A percentile compares a stretch with the other conserved stretches of the same genome.
Conservation (phyloP, 177 flowering plant species). For the Vitis hybrid region DNA sequence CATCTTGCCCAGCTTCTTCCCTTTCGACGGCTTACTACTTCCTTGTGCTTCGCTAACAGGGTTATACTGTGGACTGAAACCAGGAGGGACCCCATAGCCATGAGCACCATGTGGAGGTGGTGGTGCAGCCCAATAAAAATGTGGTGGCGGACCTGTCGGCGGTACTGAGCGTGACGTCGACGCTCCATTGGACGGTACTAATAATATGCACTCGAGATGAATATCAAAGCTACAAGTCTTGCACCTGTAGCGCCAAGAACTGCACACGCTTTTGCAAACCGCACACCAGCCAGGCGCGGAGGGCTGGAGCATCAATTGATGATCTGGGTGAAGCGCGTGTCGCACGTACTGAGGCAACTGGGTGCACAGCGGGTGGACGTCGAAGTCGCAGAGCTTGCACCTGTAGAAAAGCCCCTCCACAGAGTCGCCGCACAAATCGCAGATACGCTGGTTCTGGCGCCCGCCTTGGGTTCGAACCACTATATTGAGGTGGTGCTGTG, state of each 20-base stretch:
- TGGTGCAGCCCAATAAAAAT: too few relatives aligned
- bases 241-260: not conserved
- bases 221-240: not conserved
- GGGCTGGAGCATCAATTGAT: not conserved
- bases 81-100: not conserved
- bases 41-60: not conserved
- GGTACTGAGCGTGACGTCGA: too few relatives aligned
- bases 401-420: constrained; percentile 19
- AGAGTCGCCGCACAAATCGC: constrained; percentile 13
- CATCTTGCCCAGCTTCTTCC: not conserved
- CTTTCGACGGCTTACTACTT: not conserved
- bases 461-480: not conserved
- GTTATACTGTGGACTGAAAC: not conserved
- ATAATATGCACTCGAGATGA: not conserved
- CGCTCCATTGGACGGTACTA: too few relatives aligned
- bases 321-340: not conserved
- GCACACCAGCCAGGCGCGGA: not conserved
- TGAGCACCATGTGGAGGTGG: too few relatives aligned
- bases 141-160: too few relatives aligned
- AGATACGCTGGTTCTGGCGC: not conserved
- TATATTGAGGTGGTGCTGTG: too few relatives aligned
- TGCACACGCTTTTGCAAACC: not conserved
- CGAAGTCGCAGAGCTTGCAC: constrained; percentile 20
- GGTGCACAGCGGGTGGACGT: constrained; percentile 24
- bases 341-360: constrained; percentile 3